A percentile compares a stretch with the other conserved stretches of the same genome.
These are phyloP conservation scores for Apiospora saccharicola DNA, from an alignment of 2,329 filamentous ascomycete species.

Conservation along the genomic window DNA sequence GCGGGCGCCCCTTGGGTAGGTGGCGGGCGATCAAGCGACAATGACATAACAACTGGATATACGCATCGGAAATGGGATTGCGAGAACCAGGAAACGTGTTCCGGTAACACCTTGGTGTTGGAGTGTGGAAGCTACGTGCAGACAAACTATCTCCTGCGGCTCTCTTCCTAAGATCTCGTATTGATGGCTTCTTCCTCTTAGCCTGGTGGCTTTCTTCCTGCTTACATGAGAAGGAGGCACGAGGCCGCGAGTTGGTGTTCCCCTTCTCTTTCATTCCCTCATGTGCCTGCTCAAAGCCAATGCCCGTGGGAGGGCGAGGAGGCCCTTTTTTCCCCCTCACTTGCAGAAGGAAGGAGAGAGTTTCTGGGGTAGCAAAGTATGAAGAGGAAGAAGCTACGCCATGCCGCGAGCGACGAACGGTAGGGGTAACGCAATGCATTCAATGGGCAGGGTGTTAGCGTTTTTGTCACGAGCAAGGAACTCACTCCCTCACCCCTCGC, in stretches of 20 bases:
- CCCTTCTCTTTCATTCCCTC: not conserved
- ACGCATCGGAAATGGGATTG: not conserved
- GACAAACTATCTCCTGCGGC: not conserved
- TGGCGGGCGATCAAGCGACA: not conserved
- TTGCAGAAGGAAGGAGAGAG: not conserved
- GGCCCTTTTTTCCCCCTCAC: not conserved
- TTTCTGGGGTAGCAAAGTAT: conserved; percentile 15
- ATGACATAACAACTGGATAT: not conserved
- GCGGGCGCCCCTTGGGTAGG: not conserved
- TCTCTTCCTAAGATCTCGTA: conserved; percentile 1
- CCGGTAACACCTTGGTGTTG: not conserved
- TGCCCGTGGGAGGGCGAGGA: no score
- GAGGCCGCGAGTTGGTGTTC: not conserved
- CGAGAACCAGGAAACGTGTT: not conserved
- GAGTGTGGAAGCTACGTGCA: not conserved
- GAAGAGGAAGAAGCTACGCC: conserved; percentile 5
- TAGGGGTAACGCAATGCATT: conserved; percentile 3
- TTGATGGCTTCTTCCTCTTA: not conserved
- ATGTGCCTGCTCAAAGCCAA: not conserved
- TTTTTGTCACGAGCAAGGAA: conserved; percentile 4
- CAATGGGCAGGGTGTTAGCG: not conserved
- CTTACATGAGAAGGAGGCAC: not conserved
- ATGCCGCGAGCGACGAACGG: conserved; percentile 12
- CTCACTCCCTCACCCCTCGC: not conserved
- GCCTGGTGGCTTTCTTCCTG: not conserved